A percentile compares a stretch with the other conserved stretches of the same genome.
phyloP scores from a whole-genome alignment of 345 rosid species.

The Euclidium syriacum region DNA sequence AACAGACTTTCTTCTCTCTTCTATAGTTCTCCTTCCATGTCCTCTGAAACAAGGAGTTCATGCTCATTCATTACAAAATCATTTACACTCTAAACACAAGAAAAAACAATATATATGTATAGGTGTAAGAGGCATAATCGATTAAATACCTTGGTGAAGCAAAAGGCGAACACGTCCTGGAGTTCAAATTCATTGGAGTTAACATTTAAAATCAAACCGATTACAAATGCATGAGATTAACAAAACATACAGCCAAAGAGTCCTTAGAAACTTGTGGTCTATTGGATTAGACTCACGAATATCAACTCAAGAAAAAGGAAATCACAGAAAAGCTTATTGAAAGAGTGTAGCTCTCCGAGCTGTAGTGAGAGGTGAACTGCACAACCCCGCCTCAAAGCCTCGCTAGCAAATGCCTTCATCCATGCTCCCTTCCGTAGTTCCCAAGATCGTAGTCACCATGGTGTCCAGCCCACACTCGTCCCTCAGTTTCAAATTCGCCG shows the following conservation, averaged over 20 bases:
- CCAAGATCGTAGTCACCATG: slow-evolving; percentile 70
- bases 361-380: slow-evolving; percentile 91
- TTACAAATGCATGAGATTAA: background rate
- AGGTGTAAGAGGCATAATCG: background rate
- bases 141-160: slow-evolving; percentile 41
- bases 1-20: slow-evolving; percentile 67
- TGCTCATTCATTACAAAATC: background rate
- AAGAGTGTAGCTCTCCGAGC: slow-evolving; percentile 50
- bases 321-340: background rate
- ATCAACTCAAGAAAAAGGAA: too few relatives aligned
- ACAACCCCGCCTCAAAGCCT: slow-evolving; percentile 64
- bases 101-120: background rate
- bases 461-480: slow-evolving; percentile 84
- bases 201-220: slow-evolving; percentile 58
- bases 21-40: slow-evolving; percentile 50
- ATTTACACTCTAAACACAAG: background rate
- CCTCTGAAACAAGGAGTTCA: slow-evolving; percentile 67
- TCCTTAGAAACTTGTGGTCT: background rate
- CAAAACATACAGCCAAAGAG: too few relatives aligned
- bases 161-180: slow-evolving; percentile 58
- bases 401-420: slow-evolving; percentile 43
- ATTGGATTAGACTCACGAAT: background rate
- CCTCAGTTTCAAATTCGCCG: slow-evolving; percentile 60
- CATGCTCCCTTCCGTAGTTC: slow-evolving; percentile 77
- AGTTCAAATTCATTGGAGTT: slow-evolving; percentile 57